Base-by-base conservation (phyloP, 352 stramenopile species). In the Blastocystis sp. region DNA sequence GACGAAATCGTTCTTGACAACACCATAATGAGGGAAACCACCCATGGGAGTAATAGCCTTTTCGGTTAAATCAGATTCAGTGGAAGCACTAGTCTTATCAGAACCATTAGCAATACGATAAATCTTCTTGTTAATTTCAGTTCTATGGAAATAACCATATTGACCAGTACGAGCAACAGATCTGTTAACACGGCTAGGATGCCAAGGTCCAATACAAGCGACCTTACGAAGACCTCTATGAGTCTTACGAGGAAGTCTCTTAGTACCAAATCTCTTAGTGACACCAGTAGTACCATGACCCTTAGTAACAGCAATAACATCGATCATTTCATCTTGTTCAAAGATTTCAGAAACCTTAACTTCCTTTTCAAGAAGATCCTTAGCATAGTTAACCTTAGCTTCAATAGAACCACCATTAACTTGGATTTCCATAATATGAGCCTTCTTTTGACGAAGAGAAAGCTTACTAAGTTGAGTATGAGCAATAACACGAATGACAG, bases 81-180 rank as follows among this genome's bases (percentile, higher is more conserved):
- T 99, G 70, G 89, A 89, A 75, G 77, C 88, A 72, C 79, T 92
- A 70, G 91, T 93, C 33, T 47, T 30, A 70, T 89, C 80, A 28
- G 80, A 80, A 39, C 75, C 73, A 36, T 76, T 78, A 74, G 91
- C 92, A 45, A 99, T 83, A 58, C 89, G 86, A 83, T 98, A 98
- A 65, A 99, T 92, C 83, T 96, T 95, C 80, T 99, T 99, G 87
- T 98, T 98, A 68, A 95, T 87, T 79, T 98, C 91, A 44, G 91
- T 98, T 83, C 92, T 86, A 81, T 99, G 92, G 77, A 96, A 91
- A 83, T 98, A 98, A 74, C 92, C 92, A 75, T 95, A 82, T 76
- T 99, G 92, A 93, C 92, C 92, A 65, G 91, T 87, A 77, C 92
- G 90, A 58, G 91, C 81, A 47, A 98, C 90, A 67, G 86, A 95